These are phyloP conservation scores for Metschnikowia aberdeeniae DNA, from an alignment of 805 yeast species.

Conservation along the genomic window DNA sequence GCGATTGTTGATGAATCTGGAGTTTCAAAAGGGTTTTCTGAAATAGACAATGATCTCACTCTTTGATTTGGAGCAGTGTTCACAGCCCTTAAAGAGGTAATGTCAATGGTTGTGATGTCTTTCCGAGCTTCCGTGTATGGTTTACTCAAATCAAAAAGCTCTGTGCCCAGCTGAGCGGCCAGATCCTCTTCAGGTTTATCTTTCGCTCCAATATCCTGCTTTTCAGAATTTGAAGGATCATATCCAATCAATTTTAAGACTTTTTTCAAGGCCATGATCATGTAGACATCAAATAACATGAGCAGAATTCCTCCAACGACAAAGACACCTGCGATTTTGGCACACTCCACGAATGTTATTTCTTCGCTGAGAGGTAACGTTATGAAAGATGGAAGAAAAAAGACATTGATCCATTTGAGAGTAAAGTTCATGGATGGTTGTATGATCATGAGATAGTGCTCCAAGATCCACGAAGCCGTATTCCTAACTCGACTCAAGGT, in stretches of 20 bases:
- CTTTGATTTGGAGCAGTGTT: conserved; percentile 4
- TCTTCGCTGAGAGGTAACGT: conserved; percentile 64
- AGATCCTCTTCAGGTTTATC: conserved; percentile 14
- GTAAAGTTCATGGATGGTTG: conserved; percentile 67
- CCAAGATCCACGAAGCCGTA: conserved; percentile 21
- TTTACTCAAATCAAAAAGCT: conserved; percentile 9
- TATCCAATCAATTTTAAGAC: conserved; percentile 8
- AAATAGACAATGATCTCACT: conserved; percentile 1
- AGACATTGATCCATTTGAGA: conserved; percentile 72
- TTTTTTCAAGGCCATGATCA: conserved; percentile 28
- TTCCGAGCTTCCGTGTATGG: conserved; percentile 19
- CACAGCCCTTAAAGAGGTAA: conserved; percentile 9
- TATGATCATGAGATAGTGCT: conserved; percentile 33
- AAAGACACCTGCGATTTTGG: conserved; percentile 71
- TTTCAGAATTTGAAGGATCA: conserved; percentile 5
- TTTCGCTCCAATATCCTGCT: conserved; percentile 8
- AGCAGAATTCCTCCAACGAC: conserved; percentile 55
- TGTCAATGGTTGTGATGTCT: conserved; percentile 39
- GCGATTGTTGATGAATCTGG: background rate
- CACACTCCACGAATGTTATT: conserved; percentile 63
- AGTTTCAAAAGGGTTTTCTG: conserved; percentile 8
- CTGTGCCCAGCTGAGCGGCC: conserved; percentile 7
- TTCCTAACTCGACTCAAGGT: conserved; percentile 1
- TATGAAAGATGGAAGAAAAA: conserved; percentile 74
- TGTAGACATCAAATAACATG: conserved; percentile 43